phyloP scores from a whole-genome alignment of 768 basidiomycete species.

The Mycena capillaripes region DNA sequence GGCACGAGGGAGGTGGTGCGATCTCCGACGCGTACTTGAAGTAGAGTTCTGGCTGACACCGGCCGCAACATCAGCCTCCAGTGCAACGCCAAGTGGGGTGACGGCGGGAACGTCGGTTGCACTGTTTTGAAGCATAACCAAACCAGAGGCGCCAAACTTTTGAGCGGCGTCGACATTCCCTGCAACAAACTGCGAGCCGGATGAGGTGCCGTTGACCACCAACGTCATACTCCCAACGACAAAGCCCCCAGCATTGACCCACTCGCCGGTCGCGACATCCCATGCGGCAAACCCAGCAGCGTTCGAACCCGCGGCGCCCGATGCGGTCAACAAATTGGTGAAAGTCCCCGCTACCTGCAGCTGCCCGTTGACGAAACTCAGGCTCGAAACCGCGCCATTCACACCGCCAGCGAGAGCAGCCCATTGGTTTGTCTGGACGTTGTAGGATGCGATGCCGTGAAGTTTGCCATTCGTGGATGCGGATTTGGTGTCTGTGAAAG shows the following conservation, averaged over 20 bases:
- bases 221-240: conserved; percentile 79
- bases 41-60: conserved; percentile 49
- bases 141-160: conserved; percentile 81
- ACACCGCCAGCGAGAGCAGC: conserved; percentile 78
- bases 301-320: conserved; percentile 50
- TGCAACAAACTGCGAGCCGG: conserved; percentile 72
- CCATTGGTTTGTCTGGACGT: conserved; percentile 78
- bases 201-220: conserved; percentile 73
- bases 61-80: conserved; percentile 53
- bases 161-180: conserved; percentile 72
- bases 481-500: conserved; percentile 79
- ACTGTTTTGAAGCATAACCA: conserved; percentile 84
- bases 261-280: conserved; percentile 70
- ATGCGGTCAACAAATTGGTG: conserved; percentile 57
- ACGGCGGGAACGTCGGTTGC: conserved; percentile 67
- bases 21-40: conserved; percentile 54
- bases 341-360: conserved; percentile 86
- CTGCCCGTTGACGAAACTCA: conserved; percentile 64
- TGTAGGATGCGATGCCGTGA: conserved; percentile 77
- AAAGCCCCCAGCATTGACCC: conserved; percentile 85
- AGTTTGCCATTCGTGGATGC: conserved; percentile 69
- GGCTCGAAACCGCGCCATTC: conserved; percentile 77
- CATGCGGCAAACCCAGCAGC: conserved; percentile 82
- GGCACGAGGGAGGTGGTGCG: conserved; percentile 50
- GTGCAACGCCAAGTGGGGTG: conserved; percentile 70